Evolutionary conservation across 768 basidiomycete genomes (phyloP), one percentile per base, ranked within the genome.

Genomic region (Daedaleopsis nitida): DNA sequence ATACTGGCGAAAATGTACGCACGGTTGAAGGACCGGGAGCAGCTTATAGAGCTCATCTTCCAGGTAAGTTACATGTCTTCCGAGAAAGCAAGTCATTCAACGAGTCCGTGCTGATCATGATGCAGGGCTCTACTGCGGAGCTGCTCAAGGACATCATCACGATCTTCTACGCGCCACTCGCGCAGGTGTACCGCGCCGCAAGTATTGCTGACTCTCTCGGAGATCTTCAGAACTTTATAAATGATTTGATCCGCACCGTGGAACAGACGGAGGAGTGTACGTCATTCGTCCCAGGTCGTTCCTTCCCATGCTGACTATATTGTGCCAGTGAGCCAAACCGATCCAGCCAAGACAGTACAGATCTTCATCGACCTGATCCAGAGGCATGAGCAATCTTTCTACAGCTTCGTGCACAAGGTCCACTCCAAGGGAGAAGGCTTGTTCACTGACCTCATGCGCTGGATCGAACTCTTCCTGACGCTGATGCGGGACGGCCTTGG

Each of bases 121-220:
- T 8, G 38, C 57, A 98, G 96, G 96, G 97, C 21, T 88, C 88
- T 48, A 98, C 97, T 0, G 88, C 96, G 2, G 97, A 98, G 37
- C 80, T 99, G 24, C 78, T 99, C 69, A 98, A 96, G 74, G 97
- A 99, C 72, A 98, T 99, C 61, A 94, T 99, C 68, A 98, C 97
- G 19, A 98, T 99, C 60, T 99, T 99, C 75, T 99, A 99, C 74
- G 78, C 95, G 0, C 97, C 97, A 2, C 78, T 99, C 24, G 97
- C 97, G 2, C 93, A 96, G 70, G 97, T 98, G 1, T 99, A 98
- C 77, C 87, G 92, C 68, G 97, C 97, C 11, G 97, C 97, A 6
- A 97, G 91, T 71, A 98, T 99, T 56, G 90, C 92, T 12, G 96
- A 98, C 72, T 98, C 96, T 1, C 71, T 99, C 0, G 80, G 86